Base-by-base conservation (phyloP, 805 yeast species). In the Nakazawaea siamensis region DNA sequence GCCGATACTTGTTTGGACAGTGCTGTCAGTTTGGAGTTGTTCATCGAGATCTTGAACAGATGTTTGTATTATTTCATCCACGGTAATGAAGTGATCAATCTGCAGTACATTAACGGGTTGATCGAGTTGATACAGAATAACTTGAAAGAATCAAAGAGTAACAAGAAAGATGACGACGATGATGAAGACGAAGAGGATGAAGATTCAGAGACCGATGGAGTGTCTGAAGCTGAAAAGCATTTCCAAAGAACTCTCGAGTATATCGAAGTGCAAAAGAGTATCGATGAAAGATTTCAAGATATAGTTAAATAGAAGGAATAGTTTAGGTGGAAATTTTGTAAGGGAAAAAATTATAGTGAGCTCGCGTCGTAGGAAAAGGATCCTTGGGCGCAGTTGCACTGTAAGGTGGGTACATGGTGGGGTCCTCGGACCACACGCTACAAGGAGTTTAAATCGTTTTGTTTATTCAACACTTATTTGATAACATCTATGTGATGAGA, bases 311-410 rank as follows among this genome's bases (percentile, higher is more conserved):
- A 7, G 24, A 12, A n/a, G 5, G 10, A 34, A 12, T 8, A 17
- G n/a, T 55, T 85, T 88, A 88, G 78, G 96, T 90, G 88, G 73
- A 83, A 78, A 92, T 92, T 92, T 77, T 68, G 95, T 92, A 92
- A 65, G n/a, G n/a, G n/a, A n/a, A n/a, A n/a, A n/a, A n/a, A n/a
- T n/a, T n/a, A n/a, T n/a, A n/a, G n/a, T n/a, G n/a, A n/a, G n/a
- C n/a, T n/a, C n/a, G n/a, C n/a, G n/a, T n/a, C n/a, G n/a, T n/a
- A n/a, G n/a, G n/a, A n/a, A n/a, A n/a, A n/a, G n/a, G n/a, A n/a
- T n/a, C n/a, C n/a, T n/a, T n/a, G n/a, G n/a, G n/a, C n/a, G n/a
- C n/a, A n/a, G n/a, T n/a, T n/a, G n/a, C n/a, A n/a, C n/a, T n/a
- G n/a, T n/a, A n/a, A n/a, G n/a, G n/a, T n/a, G n/a, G n/a, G n/a